Evolutionary conservation across 208 protist species (phyloP).

Genomic region (Wallacemonas sp.): DNA sequence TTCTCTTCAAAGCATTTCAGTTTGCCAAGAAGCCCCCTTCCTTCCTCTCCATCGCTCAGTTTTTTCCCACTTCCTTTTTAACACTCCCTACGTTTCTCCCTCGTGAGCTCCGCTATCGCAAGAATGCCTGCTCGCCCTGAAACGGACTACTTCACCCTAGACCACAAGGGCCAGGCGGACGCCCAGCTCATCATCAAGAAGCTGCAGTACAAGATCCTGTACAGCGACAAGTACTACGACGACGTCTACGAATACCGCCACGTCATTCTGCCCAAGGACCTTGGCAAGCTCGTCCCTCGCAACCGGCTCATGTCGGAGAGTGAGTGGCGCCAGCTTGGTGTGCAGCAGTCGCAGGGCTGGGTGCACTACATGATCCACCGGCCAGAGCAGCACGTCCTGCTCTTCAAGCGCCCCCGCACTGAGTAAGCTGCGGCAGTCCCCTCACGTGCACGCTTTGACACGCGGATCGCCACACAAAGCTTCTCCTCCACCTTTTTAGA

Average conservation of each 20-base stretch:
- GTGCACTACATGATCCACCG: slow-evolving; percentile 98
- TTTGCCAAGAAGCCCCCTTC: no score
- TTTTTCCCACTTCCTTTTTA: not conserved
- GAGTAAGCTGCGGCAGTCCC: slow-evolving; percentile 19
- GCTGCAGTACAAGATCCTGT: slow-evolving; percentile 90
- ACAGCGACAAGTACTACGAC: slow-evolving; percentile 98
- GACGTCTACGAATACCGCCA: slow-evolving; percentile 97
- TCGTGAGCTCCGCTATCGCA: no score
- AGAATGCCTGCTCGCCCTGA: slow-evolving; percentile 38
- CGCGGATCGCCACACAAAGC: no score
- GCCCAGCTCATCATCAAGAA: slow-evolving; percentile 79
- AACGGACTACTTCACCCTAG: slow-evolving; percentile 84
- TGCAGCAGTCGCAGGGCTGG: slow-evolving; percentile 98
- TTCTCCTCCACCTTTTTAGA: no score
- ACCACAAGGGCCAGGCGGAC: slow-evolving; percentile 68
- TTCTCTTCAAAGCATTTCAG: no score
- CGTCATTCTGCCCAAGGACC: slow-evolving; percentile 97
- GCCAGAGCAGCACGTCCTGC: slow-evolving; percentile 96
- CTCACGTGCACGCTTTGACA: no score
- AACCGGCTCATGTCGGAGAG: slow-evolving; percentile 93
- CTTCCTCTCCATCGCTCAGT: no score
- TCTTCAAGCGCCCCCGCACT: slow-evolving; percentile 91
- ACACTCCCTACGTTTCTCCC: no score
- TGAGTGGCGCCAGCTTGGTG: slow-evolving; percentile 97
- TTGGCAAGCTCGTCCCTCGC: slow-evolving; percentile 91